phyloP scores from a whole-genome alignment of 768 basidiomycete genomes.

The Phaeolepiota aurea region DNA sequence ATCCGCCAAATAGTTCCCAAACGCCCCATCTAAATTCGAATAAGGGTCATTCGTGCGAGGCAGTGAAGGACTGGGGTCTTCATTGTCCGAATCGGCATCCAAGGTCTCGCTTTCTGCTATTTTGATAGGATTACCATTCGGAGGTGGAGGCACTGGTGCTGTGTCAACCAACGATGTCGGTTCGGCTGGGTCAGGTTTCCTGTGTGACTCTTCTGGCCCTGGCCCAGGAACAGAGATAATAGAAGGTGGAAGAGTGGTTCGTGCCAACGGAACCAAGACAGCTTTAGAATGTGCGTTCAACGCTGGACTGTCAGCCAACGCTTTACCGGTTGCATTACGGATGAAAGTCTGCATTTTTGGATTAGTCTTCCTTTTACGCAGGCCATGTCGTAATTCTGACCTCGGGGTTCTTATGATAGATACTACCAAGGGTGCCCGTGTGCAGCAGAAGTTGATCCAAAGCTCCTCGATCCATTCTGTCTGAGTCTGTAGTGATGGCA shows the following conservation, averaged over 20 bases:
- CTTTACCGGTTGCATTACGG: constrained; percentile 77
- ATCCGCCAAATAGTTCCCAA: constrained; percentile 67
- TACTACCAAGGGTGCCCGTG: constrained; percentile 88
- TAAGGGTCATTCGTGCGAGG: constrained; percentile 57
- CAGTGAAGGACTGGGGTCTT: constrained; percentile 3
- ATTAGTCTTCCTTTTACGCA: too few species aligned
- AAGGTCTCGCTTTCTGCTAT: background rate
- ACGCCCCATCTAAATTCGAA: constrained; percentile 71
- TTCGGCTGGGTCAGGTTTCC: background rate
- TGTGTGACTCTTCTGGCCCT: constrained; percentile 45
- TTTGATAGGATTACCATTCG: constrained; percentile 2
- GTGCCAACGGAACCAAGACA: constrained; percentile 55
- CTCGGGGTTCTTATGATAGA: constrained; percentile 98
- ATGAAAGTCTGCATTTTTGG: constrained; percentile 92
- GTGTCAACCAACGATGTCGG: too few species aligned
- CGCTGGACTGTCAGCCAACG: constrained; percentile 81
- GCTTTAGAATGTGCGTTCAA: constrained; percentile 75
- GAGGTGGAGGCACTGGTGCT: too few species aligned
- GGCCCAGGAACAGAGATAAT: constrained; percentile 52
- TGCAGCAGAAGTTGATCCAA: constrained; percentile 92
- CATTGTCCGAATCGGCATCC: constrained; percentile 18
- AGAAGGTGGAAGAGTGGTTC: constrained; percentile 36
- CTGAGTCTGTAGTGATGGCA: constrained; percentile 95
- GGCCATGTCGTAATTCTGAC: too few species aligned
- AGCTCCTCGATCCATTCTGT: constrained; percentile 93